phyloP scores from a whole-genome alignment of 73 alveolate genomes.

The Paramecium sexaurelia region DNA sequence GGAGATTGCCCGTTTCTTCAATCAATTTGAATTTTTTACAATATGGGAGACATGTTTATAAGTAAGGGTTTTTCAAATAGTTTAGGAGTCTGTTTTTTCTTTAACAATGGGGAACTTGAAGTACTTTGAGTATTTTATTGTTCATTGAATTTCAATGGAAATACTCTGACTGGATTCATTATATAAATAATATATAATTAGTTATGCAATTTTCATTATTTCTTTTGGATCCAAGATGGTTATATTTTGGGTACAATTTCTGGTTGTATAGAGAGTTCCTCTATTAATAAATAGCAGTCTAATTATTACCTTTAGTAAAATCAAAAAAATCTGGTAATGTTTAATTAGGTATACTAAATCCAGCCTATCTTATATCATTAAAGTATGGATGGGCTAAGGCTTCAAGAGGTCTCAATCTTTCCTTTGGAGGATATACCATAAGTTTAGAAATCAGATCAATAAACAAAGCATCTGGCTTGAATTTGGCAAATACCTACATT shows the following conservation, averaged over 20 bases:
- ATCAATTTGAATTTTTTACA: background rate
- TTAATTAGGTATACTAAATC: background rate
- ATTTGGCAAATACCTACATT: conserved; percentile 50
- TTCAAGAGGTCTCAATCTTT: conserved; percentile 84
- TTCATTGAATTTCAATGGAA: conserved; percentile 43
- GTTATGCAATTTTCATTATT: conserved; percentile 19
- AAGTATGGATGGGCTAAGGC: conserved; percentile 90
- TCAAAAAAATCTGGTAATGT: conserved; percentile 52
- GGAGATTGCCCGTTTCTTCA: background rate
- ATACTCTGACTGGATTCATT: conserved; percentile 59
- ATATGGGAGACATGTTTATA: background rate
- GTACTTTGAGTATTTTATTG: conserved; percentile 18
- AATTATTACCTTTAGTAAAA: conserved; percentile 51
- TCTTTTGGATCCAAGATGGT: conserved; percentile 58
- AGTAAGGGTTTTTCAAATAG: background rate
- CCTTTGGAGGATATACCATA: conserved; percentile 83
- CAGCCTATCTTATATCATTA: conserved; percentile 79
- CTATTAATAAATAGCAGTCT: background rate
- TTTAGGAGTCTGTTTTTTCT: background rate
- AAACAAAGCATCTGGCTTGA: conserved; percentile 14
- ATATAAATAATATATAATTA: background rate
- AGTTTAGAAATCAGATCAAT: conserved; percentile 82
- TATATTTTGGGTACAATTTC: conserved; percentile 29
- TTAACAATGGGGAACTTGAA: background rate
- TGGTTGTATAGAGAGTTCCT: conserved; percentile 63